Base-by-base conservation (phyloP, 2,329 filamentous ascomycete species). In the Aspergillus thermomutatus region DNA sequence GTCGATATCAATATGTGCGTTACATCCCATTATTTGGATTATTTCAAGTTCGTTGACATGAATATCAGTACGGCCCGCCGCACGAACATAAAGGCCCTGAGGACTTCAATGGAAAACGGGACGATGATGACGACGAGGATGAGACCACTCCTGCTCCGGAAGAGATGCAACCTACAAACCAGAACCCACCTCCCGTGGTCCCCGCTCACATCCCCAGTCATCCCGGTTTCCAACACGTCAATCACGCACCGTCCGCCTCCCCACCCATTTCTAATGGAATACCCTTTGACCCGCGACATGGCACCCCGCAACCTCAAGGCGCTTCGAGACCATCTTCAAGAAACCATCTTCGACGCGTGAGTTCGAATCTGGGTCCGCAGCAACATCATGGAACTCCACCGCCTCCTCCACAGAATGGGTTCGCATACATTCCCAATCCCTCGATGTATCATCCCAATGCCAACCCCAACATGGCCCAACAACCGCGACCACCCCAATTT, bases 61-160 rank as follows among this genome's bases (percentile, higher is more conserved):
- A 49, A 53, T 31, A 50, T n/a, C 53, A 97, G 92, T 96, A 96
- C 80, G 92, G 92, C 67, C 88, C 87, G 57, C 88, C 92, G 47
- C 95, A 94, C 75, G 94, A 99, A 75, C 93, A 97, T 78, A 99
- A 97, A 78, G 93, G 93, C 2, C 94, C 94, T 0, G 83, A 84
- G 54, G 94, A 99, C 75, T 99, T 96, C 76, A 90, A 88, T 69
- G 91, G 91, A 63, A 88, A 88, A 74, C 81, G 81, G 58, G 80
- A 79, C 56, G 88, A 89, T 60, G 89, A 89, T 64, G 91, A 94
- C 52, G 92, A 97, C 17, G 89, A 91, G 53, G 87, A 87, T 57
- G 87, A 89, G 28, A 87, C 82, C 57, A 90, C 89, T 6, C 89
- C 89, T 49, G 88, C 87, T 7, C 85, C 87, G 59, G 85, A 85